phyloP scores from a whole-genome alignment of 2,329 filamentous ascomycete genomes.

The Zasmidium angulare region DNA sequence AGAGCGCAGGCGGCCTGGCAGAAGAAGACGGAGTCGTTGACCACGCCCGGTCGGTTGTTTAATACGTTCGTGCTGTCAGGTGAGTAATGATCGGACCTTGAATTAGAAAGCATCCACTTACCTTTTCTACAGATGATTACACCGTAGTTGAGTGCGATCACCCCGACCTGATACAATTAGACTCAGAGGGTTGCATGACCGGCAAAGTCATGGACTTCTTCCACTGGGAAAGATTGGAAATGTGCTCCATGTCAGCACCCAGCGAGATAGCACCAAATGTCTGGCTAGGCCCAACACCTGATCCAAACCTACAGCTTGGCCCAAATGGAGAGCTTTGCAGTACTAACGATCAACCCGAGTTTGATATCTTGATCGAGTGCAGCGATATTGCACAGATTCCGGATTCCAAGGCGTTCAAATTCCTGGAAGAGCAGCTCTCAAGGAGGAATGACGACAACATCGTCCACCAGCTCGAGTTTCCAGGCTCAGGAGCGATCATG shows the following conservation, averaged over 20 bases:
- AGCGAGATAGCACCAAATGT: slow-evolving; percentile 89
- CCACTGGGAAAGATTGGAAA: slow-evolving; percentile 83
- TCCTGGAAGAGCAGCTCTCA: slow-evolving; percentile 57
- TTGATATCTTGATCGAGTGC: slow-evolving; percentile 82
- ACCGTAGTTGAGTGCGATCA: slow-evolving; percentile 69
- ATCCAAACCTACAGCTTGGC: slow-evolving; percentile 54
- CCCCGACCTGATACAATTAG: slow-evolving; percentile 70
- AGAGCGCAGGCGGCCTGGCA: slow-evolving; percentile 76
- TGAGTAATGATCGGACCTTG: slow-evolving; percentile 36
- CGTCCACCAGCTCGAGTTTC: slow-evolving; percentile 72
- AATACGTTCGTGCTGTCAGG: slow-evolving; percentile 78
- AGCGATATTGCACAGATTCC: slow-evolving; percentile 78
- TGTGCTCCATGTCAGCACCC: slow-evolving; percentile 88
- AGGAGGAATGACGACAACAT: slow-evolving; percentile 40
- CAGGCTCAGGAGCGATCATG: slow-evolving; percentile 89
- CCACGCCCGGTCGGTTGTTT: slow-evolving; percentile 55
- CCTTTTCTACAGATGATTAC: slow-evolving; percentile 58
- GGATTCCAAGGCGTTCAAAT: slow-evolving; percentile 64
- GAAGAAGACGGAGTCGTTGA: slow-evolving; percentile 58
- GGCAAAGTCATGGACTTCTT: slow-evolving; percentile 84
- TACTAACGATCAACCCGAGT: slow-evolving; percentile 52
- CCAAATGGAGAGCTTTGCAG: slow-evolving; percentile 10
- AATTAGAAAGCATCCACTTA: slow-evolving; percentile 28
- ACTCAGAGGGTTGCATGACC: slow-evolving; percentile 69
- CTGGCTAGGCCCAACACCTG: slow-evolving; percentile 84